Evolutionary conservation across 768 basidiomycete species (phyloP), one percentile per base, ranked within the genome.

Genomic region (Tulasnella calospora): DNA sequence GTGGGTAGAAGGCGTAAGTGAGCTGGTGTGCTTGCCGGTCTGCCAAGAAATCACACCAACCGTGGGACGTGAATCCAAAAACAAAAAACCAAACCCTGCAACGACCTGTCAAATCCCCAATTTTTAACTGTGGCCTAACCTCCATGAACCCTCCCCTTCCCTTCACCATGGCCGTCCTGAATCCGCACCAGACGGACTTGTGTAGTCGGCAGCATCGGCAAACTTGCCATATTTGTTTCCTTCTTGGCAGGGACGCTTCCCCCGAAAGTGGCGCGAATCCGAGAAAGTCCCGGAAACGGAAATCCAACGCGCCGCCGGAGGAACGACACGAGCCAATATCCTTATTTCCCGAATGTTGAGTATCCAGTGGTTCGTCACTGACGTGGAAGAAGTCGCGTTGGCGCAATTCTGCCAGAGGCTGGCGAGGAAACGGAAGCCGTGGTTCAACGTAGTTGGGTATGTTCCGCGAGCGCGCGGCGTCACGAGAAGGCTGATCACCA

Each of bases 371-470:
- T 15, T 9, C 61, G 61, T 33, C 10, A 51, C 8, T 61, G 33
- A 35, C 33, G 61, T 35, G 19, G 30, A 35, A 67, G 30, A 67
- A 67, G 23, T 35, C 27, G 15, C 5, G 6, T 17, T 17, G 30
- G 61, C 61, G 61, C 61, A 67, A 67, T 67, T 67, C 27, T 67
- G 61, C 61, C 30, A 67, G 61, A 67, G 61, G 61, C 27, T 35
- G 61, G 21, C 61, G 10, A 67, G 61, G 61, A 30, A 67, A 35
- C 30, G 61, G 61, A 33, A 67, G 30, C 61, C 30, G 33, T 3
- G 13, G 2, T 17, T 17, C 61, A 35, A 35, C 30, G 13, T 13
- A 44, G 61, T 67, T 33, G 9, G 6, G 61, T 67, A 35, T 15
- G 61, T 67, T 35, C 61, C 30, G 27, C 27, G 4, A 17, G 3